These are phyloP conservation scores for Fusarium chuoi DNA, from an alignment of 2,329 filamentous ascomycete species.

Conservation along the genomic window DNA sequence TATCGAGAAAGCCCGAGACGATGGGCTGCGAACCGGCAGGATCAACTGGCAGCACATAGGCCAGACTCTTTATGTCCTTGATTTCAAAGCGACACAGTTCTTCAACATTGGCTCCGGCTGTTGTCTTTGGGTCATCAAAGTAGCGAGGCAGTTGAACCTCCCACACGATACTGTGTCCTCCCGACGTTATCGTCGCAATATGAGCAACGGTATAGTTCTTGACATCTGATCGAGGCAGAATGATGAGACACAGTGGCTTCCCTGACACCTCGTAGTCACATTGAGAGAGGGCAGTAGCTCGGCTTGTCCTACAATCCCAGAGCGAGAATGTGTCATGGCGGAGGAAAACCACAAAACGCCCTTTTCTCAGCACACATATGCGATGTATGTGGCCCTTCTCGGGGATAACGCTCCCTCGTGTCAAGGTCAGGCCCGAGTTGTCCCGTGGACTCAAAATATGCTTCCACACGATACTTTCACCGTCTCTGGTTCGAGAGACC, in stretches of 20 bases:
- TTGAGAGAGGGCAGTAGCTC: constrained; percentile 65
- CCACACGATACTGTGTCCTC: constrained; percentile 84
- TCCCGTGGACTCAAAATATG: constrained; percentile 61
- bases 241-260: constrained; percentile 82
- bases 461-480: constrained; percentile 86
- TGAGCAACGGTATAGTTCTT: constrained; percentile 70
- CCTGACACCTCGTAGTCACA: constrained; percentile 68
- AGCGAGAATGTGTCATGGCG: constrained; percentile 76
- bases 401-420: constrained; percentile 74
- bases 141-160: constrained; percentile 72
- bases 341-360: constrained; percentile 83
- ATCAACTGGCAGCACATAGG: constrained; percentile 82
- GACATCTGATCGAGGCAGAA: constrained; percentile 72
- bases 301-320: constrained; percentile 78
- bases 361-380: constrained; percentile 80
- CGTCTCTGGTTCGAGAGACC: constrained; percentile 80
- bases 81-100: constrained; percentile 80
- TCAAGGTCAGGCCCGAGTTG: constrained; percentile 59
- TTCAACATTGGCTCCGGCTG: constrained; percentile 53
- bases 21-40: constrained; percentile 80
- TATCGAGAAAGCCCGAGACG: constrained; percentile 82
- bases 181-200: constrained; percentile 83
- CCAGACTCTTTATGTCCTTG: constrained; percentile 66
- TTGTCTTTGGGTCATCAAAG: constrained; percentile 42
- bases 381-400: constrained; percentile 79